phyloP scores from a whole-genome alignment of 768 basidiomycete species.

The Clitopilus passeckerianus region DNA sequence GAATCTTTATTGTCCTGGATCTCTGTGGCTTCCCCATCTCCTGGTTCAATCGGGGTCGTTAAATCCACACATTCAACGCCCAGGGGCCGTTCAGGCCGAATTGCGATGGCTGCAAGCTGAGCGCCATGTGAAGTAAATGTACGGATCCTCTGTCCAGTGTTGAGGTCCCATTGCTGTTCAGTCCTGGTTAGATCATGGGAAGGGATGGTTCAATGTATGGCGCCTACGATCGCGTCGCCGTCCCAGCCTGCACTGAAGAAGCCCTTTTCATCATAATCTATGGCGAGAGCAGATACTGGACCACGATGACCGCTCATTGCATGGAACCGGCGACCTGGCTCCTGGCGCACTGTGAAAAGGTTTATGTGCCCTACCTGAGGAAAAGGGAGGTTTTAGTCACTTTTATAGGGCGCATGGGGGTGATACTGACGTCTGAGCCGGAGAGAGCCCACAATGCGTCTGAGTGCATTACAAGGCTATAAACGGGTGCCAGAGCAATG shows the following conservation, averaged over 20 bases:
- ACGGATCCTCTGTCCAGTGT: constrained; percentile 77
- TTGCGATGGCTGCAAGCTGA: constrained; percentile 76
- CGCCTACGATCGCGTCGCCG: constrained; percentile 75
- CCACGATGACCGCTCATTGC: constrained; percentile 72
- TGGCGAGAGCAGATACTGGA: constrained; percentile 79
- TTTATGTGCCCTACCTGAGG: constrained; percentile 84
- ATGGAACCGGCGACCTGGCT: constrained; percentile 76
- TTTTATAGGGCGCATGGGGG: constrained; percentile 6
- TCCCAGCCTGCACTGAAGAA: constrained; percentile 96
- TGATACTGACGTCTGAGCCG: constrained; percentile 71
- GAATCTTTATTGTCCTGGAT: constrained; percentile 11
- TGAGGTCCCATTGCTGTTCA: constrained; percentile 93
- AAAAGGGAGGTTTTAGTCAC: constrained; percentile 9
- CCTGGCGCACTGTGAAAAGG: constrained; percentile 88
- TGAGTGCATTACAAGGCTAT: constrained; percentile 86
- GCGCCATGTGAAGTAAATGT: constrained; percentile 79
- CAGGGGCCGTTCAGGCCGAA: constrained; percentile 49
- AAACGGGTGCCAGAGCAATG: constrained; percentile 62
- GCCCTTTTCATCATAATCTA: constrained; percentile 79
- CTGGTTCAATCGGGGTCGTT: constrained; percentile 3
- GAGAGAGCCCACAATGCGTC: constrained; percentile 92
- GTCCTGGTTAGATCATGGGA: constrained; percentile 8
- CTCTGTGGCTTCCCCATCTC: constrained; percentile 6
- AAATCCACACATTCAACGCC: background rate
- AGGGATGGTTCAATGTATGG: background rate